phyloP scores from a whole-genome alignment of 192 early-diverging fungal genomes.

The Dimargaris xerosporica region DNA sequence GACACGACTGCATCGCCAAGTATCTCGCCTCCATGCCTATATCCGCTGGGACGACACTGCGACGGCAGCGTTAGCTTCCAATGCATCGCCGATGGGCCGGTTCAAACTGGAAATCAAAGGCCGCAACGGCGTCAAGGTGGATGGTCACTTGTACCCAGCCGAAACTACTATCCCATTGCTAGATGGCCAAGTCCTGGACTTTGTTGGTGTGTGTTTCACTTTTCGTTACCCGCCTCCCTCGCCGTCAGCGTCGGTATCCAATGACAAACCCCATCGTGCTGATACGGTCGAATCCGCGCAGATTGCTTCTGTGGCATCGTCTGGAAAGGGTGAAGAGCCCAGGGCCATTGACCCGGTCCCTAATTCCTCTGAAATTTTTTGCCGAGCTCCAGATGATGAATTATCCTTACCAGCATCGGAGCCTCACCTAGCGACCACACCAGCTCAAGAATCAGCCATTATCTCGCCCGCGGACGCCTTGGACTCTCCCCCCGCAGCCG shows the following conservation, averaged over 20 bases:
- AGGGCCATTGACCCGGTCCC: conserved; percentile 14
- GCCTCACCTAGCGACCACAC: conserved; percentile 11
- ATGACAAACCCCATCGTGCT: background rate
- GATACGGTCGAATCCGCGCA: background rate
- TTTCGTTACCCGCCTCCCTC: conserved; percentile 27
- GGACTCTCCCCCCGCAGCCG: background rate
- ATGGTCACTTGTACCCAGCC: conserved; percentile 17
- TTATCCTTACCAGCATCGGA: background rate
- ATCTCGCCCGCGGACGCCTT: background rate
- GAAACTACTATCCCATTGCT: conserved; percentile 17
- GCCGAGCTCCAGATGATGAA: background rate
- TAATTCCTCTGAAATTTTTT: background rate
- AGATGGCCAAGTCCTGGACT: conserved; percentile 25
- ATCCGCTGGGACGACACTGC: background rate
- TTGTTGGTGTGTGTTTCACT: conserved; percentile 28
- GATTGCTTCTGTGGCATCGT: conserved; percentile 12
- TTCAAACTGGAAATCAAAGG: conserved; percentile 23
- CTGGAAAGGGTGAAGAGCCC: conserved; percentile 25
- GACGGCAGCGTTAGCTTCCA: background rate
- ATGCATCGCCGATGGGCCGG: background rate
- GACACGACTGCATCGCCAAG: conserved; percentile 2
- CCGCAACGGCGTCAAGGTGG: conserved; percentile 29
- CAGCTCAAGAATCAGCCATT: conserved; percentile 14
- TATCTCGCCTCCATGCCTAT: conserved; percentile 2
- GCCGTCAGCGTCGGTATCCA: background rate